phyloP scores from a whole-genome alignment of 352 stramenopile genomes.

The Phytophthora brassicae region DNA sequence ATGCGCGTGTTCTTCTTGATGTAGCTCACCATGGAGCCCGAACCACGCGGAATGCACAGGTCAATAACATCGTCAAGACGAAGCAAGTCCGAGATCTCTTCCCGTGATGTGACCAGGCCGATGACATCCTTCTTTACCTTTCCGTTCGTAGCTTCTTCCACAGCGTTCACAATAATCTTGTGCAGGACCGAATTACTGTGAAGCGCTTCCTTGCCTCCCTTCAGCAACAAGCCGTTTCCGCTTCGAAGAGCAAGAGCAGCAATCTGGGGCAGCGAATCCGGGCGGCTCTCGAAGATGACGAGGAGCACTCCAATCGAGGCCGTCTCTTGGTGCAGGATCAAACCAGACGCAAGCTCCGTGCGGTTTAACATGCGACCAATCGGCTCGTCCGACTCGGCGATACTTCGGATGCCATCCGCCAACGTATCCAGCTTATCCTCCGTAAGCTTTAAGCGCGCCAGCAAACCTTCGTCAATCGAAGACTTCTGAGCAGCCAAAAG shows the following conservation, averaged over 20 bases:
- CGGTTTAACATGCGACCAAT: conserved; percentile 74
- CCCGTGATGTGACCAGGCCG: conserved; percentile 93
- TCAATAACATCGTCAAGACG: conserved; percentile 97
- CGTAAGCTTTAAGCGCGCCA: conserved; percentile 86
- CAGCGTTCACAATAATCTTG: conserved; percentile 92
- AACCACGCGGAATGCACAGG: conserved; percentile 97
- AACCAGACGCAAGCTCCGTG: conserved; percentile 90
- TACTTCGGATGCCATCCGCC: conserved; percentile 93
- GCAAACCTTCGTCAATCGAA: conserved; percentile 62
- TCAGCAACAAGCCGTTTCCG: conserved; percentile 96
- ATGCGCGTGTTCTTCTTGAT: conserved; percentile 98
- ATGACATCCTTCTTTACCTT: conserved; percentile 93
- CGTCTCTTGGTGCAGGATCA: conserved; percentile 94
- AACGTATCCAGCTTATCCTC: conserved; percentile 94
- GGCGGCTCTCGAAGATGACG: conserved; percentile 98
- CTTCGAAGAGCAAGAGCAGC: conserved; percentile 93
- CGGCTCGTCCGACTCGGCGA: conserved; percentile 82
- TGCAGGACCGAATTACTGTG: conserved; percentile 92
- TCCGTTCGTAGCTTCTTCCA: conserved; percentile 87
- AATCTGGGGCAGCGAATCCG: conserved; percentile 97
- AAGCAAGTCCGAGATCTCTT: conserved; percentile 93
- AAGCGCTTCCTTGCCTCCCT: conserved; percentile 95
- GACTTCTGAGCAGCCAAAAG: conserved; percentile 78
- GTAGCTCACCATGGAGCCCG: conserved; percentile 93
- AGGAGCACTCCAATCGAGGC: conserved; percentile 97